Percentiles rank a stretch among this genome's conserved stretches.
phyloP scores from a whole-genome alignment of 345 rosid genomes.

The Linum tenue region DNA sequence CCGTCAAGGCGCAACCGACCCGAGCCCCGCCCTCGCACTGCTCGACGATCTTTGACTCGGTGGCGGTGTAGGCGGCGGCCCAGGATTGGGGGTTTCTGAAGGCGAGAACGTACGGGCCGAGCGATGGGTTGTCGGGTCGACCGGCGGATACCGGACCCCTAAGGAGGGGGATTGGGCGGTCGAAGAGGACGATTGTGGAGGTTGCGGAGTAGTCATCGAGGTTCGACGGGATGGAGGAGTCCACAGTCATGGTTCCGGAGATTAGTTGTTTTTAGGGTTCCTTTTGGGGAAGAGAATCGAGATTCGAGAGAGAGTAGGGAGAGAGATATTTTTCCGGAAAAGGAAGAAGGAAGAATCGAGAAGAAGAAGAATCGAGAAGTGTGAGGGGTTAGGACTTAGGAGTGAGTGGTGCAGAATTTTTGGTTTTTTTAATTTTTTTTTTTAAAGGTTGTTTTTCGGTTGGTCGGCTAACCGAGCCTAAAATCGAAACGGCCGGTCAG shows the following conservation, averaged over 20 bases:
- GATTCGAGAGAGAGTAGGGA: too few species aligned
- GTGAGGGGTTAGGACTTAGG: too few species aligned
- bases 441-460: too few species aligned
- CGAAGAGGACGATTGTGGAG: constrained; percentile 45
- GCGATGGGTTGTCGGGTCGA: constrained; percentile 28
- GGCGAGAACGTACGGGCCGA: constrained; percentile 50
- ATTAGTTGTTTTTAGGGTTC: not conserved
- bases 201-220: constrained; percentile 53
- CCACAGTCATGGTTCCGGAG: constrained; percentile 7
- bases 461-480: too few species aligned
- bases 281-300: too few species aligned
- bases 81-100: constrained; percentile 55
- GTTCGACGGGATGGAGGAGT: constrained; percentile 13
- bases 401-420: too few species aligned
- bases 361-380: too few species aligned
- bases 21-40: constrained; percentile 78
- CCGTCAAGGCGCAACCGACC: constrained; percentile 75
- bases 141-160: constrained; percentile 52
- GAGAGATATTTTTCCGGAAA: too few species aligned
- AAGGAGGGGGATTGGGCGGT: constrained; percentile 53
- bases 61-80: constrained; percentile 42
- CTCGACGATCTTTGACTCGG: constrained; percentile 33
- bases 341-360: too few species aligned
- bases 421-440: too few species aligned
- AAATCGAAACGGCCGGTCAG: too few species aligned